A percentile compares a stretch with the other conserved stretches of the same genome.
Conservation (phyloP, 164 flowering plant species). For the Sedum album region DNA sequence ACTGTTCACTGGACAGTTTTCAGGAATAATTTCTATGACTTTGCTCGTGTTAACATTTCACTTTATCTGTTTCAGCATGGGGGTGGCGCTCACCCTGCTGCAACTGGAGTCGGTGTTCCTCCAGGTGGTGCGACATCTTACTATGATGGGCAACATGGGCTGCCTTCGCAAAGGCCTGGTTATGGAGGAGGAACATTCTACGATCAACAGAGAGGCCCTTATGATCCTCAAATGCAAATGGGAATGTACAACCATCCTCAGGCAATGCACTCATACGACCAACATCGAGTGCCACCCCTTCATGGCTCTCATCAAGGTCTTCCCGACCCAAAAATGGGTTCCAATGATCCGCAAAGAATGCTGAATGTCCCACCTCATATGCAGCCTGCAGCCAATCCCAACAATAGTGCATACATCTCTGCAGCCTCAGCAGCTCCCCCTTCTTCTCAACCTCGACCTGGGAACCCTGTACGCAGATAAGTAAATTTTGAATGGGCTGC, state of each 20-base stretch:
- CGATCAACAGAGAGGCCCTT: slow-evolving; percentile 21
- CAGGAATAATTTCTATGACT: no score
- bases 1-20: no score
- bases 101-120: slow-evolving; percentile 15
- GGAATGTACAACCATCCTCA: slow-evolving; percentile 20
- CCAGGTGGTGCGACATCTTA: slow-evolving; percentile 16
- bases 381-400: slow-evolving; percentile 22
- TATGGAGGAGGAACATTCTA: slow-evolving; percentile 25
- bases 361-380: slow-evolving; percentile 26
- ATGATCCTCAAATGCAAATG: slow-evolving; percentile 18
- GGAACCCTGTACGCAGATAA: slow-evolving; percentile 32
- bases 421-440: slow-evolving; percentile 24
- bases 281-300: slow-evolving; percentile 16
- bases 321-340: slow-evolving; percentile 16
- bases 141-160: slow-evolving; percentile 31
- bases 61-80: slow-evolving; percentile 15
- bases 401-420: slow-evolving; percentile 33
- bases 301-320: slow-evolving; percentile 23
- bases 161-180: slow-evolving; percentile 23
- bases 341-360: slow-evolving; percentile 2
- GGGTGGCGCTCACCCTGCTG: slow-evolving; percentile 18
- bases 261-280: slow-evolving; percentile 19
- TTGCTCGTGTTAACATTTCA: neutral
- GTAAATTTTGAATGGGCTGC: neutral
- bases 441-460: slow-evolving; percentile 37